Evolutionary conservation across 495 filamentous ascomycete genomes (phyloP).

Genomic region (Trichoderma orchidacearum): DNA sequence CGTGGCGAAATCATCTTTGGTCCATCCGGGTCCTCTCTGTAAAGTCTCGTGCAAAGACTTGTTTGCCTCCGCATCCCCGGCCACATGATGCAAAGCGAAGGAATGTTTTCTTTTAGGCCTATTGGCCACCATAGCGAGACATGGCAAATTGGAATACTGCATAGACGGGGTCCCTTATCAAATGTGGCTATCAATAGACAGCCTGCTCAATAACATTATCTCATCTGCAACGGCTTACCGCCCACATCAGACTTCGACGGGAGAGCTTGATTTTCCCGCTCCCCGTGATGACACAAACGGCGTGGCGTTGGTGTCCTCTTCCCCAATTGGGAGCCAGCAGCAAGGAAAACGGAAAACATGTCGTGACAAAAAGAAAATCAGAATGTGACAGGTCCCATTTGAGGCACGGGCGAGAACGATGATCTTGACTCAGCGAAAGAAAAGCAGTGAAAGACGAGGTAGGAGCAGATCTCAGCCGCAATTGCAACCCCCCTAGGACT

Average conservation of each 20-base stretch:
- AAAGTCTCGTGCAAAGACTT: no score
- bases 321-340: neutral
- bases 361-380: neutral
- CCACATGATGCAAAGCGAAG: no score
- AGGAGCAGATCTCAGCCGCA: neutral
- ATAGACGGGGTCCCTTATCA: no score
- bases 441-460: neutral
- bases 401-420: neutral
- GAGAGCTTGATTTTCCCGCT: neutral
- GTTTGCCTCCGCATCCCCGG: no score
- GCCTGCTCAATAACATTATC: no score
- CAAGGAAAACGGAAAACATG: neutral
- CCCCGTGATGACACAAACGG: neutral
- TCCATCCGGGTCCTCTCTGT: no score
- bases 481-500: no score
- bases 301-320: neutral
- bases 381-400: neutral
- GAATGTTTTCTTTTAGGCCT: neutral
- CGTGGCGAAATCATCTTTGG: no score
- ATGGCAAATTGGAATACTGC: neutral
- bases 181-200: no score
- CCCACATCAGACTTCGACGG: no score
- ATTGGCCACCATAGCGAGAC: neutral
- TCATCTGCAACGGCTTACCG: no score
- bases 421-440: neutral